These are phyloP conservation scores for Scolecobasidium constrictum DNA, from an alignment of 2,329 filamentous ascomycete genomes.

Conservation along the genomic window DNA sequence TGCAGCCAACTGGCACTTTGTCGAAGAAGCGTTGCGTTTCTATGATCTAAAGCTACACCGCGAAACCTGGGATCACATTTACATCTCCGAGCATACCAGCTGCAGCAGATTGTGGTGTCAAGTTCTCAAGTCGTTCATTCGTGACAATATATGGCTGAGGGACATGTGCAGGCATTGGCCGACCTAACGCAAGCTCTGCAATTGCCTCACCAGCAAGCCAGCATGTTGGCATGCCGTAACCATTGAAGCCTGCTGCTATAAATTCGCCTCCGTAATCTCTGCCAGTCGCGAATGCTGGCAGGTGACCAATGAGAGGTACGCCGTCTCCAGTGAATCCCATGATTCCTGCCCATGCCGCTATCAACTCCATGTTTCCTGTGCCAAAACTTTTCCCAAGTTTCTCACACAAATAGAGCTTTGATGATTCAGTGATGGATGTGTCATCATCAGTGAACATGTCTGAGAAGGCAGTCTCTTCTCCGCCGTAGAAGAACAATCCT, in stretches of 20 bases:
- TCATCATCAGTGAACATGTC: not conserved
- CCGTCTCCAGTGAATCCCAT: not conserved
- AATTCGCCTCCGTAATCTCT: not conserved
- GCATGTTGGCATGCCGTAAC: not conserved
- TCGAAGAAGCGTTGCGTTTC: too few relatives aligned
- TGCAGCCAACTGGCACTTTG: too few relatives aligned
- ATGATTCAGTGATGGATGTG: not conserved
- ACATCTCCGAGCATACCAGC: too few relatives aligned
- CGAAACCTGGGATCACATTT: too few relatives aligned
- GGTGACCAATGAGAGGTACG: not conserved
- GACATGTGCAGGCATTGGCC: not conserved
- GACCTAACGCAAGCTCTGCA: slow-evolving; percentile 9
- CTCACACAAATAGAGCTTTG: not conserved
- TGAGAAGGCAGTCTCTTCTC: not conserved
- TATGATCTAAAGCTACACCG: too few relatives aligned
- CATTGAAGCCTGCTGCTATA: not conserved
- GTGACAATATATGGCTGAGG: not conserved
- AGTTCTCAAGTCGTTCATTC: not conserved
- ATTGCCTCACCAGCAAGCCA: not conserved
- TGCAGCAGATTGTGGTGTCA: too few relatives aligned
- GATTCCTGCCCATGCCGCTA: not conserved
- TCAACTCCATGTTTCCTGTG: not conserved
- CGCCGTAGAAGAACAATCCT: not conserved
- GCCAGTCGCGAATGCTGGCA: not conserved
- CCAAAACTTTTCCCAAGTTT: not conserved